Conservation (phyloP, 176 grass and related monocot genomes). For the Miscanthus lutarioriparius region DNA sequence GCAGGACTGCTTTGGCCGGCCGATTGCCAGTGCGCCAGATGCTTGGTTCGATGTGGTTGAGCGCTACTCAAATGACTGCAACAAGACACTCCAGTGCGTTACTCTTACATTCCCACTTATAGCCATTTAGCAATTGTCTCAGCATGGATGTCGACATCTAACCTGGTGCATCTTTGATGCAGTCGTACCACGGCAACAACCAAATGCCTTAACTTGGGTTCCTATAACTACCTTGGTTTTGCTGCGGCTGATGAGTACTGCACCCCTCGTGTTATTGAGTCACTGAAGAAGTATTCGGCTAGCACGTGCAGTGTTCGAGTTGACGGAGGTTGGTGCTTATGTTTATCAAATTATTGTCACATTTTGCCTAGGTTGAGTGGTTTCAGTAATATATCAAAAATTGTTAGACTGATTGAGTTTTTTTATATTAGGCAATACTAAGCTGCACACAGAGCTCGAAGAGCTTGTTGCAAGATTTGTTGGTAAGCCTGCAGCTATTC, state of each 20-base stretch:
- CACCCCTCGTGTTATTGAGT: conserved; percentile 86
- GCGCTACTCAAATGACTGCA: conserved; percentile 73
- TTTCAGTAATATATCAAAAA: conserved; percentile 27
- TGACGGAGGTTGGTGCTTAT: conserved; percentile 63
- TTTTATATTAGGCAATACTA: conserved; percentile 66
- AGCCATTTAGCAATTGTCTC: neutral
- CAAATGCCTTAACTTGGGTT: conserved; percentile 91
- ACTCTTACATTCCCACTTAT: neutral
- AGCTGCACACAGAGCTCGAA: conserved; percentile 77
- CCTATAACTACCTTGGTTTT: conserved; percentile 97
- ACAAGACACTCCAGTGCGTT: conserved; percentile 78
- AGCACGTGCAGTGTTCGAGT: conserved; percentile 84
- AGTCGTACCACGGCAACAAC: conserved; percentile 68
- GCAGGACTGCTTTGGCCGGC: conserved; percentile 88
- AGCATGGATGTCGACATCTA: neutral
- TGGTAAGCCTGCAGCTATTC: conserved; percentile 78
- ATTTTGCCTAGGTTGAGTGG: conserved; percentile 6
- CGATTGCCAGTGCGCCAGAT: conserved; percentile 84
- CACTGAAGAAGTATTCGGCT: conserved; percentile 80
- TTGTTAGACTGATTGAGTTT: conserved; percentile 22
- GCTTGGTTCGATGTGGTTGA: conserved; percentile 89
- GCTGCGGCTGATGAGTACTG: conserved; percentile 91
- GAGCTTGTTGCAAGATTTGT: conserved; percentile 80
- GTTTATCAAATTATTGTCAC: conserved; percentile 13
- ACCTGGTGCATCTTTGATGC: conserved; percentile 36